These are phyloP conservation scores for Clarkia xantiana DNA, from an alignment of 345 rosid genomes.

Conservation along the genomic window DNA sequence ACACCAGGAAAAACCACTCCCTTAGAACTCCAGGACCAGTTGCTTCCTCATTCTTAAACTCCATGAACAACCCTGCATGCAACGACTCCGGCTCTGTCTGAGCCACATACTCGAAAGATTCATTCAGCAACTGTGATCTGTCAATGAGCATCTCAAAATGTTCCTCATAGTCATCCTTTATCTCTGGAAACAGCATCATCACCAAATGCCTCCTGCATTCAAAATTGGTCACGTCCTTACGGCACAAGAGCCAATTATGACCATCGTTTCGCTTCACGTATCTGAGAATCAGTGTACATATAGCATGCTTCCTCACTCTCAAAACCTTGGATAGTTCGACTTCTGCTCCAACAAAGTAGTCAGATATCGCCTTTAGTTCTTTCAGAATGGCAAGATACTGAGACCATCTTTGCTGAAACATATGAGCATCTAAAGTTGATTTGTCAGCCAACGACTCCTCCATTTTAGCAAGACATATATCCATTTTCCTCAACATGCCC, in stretches of 20 bases:
- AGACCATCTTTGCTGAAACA: conserved; percentile 23
- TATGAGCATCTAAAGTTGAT: conserved; percentile 30
- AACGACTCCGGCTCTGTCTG: conserved; percentile 48
- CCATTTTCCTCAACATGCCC: conserved; percentile 35
- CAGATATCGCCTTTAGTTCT: conserved; percentile 49
- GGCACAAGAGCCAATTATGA: conserved; percentile 68
- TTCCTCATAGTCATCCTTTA: conserved; percentile 79
- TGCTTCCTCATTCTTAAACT: conserved; percentile 95
- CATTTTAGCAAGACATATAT: conserved; percentile 32
- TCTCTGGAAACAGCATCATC: conserved; percentile 79
- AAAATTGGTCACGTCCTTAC: conserved; percentile 65
- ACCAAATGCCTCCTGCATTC: conserved; percentile 75
- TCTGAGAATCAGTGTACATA: conserved; percentile 40
- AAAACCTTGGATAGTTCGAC: conserved; percentile 34
- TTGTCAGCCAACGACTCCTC: conserved; percentile 20
- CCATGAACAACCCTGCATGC: conserved; percentile 71
- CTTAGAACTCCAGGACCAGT: conserved; percentile 93
- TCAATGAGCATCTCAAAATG: conserved; percentile 96
- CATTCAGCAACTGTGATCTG: conserved; percentile 67
- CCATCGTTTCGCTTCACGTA: conserved; percentile 59
- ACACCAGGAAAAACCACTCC: conserved; percentile 88
- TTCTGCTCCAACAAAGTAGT: conserved; percentile 43
- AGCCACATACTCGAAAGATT: conserved; percentile 68
- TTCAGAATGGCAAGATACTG: conserved; percentile 64
- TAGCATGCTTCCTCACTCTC: conserved; percentile 27